A percentile compares a stretch with the other conserved stretches of the same genome.
phyloP scores from a whole-genome alignment of 805 yeast genomes.

The Ogataea degrootiae region DNA sequence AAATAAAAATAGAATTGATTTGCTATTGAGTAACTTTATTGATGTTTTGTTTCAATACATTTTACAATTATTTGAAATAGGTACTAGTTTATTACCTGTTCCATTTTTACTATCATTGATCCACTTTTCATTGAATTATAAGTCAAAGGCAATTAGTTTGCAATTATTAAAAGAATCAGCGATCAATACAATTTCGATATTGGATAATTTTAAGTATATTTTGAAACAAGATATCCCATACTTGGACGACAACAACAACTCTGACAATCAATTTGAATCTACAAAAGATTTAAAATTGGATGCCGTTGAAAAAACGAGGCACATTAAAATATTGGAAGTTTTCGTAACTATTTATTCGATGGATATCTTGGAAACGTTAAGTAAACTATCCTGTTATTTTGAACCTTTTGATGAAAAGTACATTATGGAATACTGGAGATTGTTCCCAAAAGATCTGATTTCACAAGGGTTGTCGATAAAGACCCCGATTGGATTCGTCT shows the following conservation, averaged over 20 bases:
- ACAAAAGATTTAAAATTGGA: slow-evolving; percentile 17
- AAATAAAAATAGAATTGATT: slow-evolving; percentile 43
- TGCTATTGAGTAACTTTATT: slow-evolving; percentile 40
- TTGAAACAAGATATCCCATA: slow-evolving; percentile 27
- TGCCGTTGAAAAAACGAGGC: slow-evolving; percentile 34
- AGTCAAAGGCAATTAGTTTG: slow-evolving; percentile 55
- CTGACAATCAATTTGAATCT: slow-evolving; percentile 1
- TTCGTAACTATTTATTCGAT: slow-evolving; percentile 45
- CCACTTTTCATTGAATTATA: slow-evolving; percentile 49
- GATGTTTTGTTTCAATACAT: slow-evolving; percentile 30
- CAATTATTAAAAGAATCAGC: slow-evolving; percentile 31
- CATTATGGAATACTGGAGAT: slow-evolving; percentile 31
- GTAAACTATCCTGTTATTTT: slow-evolving; percentile 22
- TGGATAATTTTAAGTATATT: slow-evolving; percentile 20
- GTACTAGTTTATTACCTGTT: slow-evolving; percentile 32
- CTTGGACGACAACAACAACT: slow-evolving; percentile 8
- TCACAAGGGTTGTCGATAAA: slow-evolving; percentile 42
- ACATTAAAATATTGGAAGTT: slow-evolving; percentile 43
- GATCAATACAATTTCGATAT: slow-evolving; percentile 21
- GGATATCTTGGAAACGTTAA: slow-evolving; percentile 52
- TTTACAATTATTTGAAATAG: slow-evolving; percentile 13
- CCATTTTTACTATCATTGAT: slow-evolving; percentile 61
- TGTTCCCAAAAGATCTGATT: slow-evolving; percentile 31
- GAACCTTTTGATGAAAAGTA: slow-evolving; percentile 21
- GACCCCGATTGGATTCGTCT: slow-evolving; percentile 49